Evolutionary conservation across 2,329 filamentous ascomycete genomes (phyloP).

Genomic region (Claviceps africana): DNA sequence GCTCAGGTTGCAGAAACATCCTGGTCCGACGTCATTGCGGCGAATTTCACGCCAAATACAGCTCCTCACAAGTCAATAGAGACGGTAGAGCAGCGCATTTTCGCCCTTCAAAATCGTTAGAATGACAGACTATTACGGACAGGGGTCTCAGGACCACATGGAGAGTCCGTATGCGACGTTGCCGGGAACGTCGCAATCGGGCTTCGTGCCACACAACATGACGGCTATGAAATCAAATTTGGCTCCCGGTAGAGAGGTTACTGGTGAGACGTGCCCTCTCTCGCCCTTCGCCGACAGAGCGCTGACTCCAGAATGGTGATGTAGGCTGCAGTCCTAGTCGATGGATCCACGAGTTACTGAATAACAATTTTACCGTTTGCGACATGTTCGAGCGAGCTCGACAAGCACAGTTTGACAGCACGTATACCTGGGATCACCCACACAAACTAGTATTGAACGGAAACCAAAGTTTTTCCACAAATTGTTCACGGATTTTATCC

Average conservation of each 20-base stretch:
- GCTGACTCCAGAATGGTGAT: not conserved
- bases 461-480: slow-evolving; percentile 22
- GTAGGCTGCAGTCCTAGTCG: slow-evolving; percentile 25
- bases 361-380: slow-evolving; percentile 23
- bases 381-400: slow-evolving; percentile 22
- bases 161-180: slow-evolving; percentile 17
- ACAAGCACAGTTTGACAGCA: slow-evolving; percentile 15
- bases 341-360: slow-evolving; percentile 26
- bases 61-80: not conserved
- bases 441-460: slow-evolving; percentile 25
- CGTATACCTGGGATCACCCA: slow-evolving; percentile 21
- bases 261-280: slow-evolving; percentile 13
- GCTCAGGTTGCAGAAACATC: not conserved
- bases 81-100: not conserved
- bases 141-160: slow-evolving; percentile 16
- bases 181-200: slow-evolving; percentile 17
- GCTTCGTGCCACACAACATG: slow-evolving; percentile 17
- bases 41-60: not conserved
- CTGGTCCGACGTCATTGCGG: not conserved
- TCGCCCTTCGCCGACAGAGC: too few species aligned
- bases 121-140: slow-evolving; percentile 18
- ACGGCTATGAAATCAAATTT: slow-evolving; percentile 20
- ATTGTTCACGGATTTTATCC: slow-evolving; percentile 17
- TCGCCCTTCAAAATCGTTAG: not conserved
- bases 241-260: slow-evolving; percentile 11